Conservation (phyloP, 2,329 filamentous ascomycete genomes). For the Arthrinium puccinioides region DNA sequence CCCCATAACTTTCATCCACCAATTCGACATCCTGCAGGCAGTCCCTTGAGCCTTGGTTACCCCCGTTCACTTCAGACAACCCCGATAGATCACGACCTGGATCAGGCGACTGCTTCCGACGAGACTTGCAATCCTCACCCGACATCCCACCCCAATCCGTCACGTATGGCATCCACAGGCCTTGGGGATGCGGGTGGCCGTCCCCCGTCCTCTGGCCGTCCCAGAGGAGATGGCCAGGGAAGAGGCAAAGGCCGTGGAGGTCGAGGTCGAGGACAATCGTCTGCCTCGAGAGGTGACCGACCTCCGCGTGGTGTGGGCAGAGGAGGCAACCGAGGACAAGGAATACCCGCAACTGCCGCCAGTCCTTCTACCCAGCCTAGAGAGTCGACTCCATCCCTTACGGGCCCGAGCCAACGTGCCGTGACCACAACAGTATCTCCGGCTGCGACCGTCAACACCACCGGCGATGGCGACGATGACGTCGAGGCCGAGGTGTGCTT, state of each 20-base stretch:
- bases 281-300: not conserved
- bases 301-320: not conserved
- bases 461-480: slow-evolving; percentile 40
- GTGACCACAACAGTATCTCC: not conserved
- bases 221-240: slow-evolving; percentile 1
- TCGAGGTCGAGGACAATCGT: not conserved
- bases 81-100: too few relatives aligned
- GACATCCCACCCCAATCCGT: too few relatives aligned
- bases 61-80: too few relatives aligned
- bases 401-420: not conserved
- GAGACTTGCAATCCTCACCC: too few relatives aligned
- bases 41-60: too few relatives aligned
- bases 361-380: too few relatives aligned
- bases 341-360: not conserved
- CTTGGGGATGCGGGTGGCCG: not conserved
- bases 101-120: too few relatives aligned
- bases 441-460: slow-evolving; percentile 13
- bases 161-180: slow-evolving; percentile 1
- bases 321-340: slow-evolving; percentile 2
- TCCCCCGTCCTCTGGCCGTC: not conserved
- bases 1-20: too few relatives aligned
- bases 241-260: not conserved
- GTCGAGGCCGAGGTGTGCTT: slow-evolving; percentile 83
- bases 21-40: too few relatives aligned
- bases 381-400: too few relatives aligned